Conservation (phyloP, 2,329 filamentous ascomycete genomes). For the Alternaria sp. region DNA sequence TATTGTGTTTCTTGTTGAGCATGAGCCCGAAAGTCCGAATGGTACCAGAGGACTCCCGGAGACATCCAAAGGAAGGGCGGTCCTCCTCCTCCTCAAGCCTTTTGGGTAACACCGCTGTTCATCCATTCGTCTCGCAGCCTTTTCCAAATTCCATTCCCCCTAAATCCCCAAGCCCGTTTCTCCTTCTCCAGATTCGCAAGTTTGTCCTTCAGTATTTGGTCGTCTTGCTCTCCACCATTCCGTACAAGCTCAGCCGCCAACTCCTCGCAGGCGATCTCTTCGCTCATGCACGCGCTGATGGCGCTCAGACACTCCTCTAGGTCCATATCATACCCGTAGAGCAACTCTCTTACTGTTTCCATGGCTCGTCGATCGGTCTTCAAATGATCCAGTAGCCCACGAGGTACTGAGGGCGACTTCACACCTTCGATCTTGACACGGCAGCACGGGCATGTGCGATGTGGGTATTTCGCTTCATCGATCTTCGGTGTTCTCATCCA, state of each 20-base stretch:
- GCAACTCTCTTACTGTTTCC: conserved; percentile 9
- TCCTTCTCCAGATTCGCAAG: conserved; percentile 16
- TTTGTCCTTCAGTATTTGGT: conserved; percentile 2
- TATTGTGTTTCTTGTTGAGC: neutral
- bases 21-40: neutral
- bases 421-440: conserved; percentile 23
- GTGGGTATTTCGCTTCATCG: conserved; percentile 25
- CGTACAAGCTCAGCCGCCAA: conserved; percentile 8
- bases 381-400: conserved; percentile 7
- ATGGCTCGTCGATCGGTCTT: conserved; percentile 5
- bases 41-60: neutral
- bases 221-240: neutral
- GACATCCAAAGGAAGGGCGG: neutral
- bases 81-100: neutral
- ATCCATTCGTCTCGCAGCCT: conserved; percentile 22
- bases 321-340: conserved; percentile 14
- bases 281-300: conserved; percentile 22
- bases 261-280: conserved; percentile 24
- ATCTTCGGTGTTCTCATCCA: conserved; percentile 32
- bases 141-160: conserved; percentile 13
- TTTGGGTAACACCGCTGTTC: conserved; percentile 13
- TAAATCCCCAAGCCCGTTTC: conserved; percentile 26
- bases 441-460: conserved; percentile 30
- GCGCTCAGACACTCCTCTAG: conserved; percentile 15
- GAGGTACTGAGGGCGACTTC: neutral